Evolutionary conservation across 208 protist species (phyloP).

Genomic region (Trypanosoma mega): DNA sequence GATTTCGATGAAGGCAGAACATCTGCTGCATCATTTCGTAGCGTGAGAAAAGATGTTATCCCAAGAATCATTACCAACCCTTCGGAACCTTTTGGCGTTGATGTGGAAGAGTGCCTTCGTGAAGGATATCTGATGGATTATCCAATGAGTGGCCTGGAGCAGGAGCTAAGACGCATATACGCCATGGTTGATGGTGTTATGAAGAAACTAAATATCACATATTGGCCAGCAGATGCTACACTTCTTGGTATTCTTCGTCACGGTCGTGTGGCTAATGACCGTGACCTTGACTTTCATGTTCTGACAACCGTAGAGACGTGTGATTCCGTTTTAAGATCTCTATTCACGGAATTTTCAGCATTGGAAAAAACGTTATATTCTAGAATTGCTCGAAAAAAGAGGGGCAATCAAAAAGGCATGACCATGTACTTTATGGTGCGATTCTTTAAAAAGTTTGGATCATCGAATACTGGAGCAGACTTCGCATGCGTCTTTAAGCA

Average conservation of each 20-base stretch:
- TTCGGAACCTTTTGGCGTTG: no score
- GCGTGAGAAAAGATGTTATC: no score
- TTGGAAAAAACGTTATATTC: neutral
- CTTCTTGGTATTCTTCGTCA: slow-evolving; percentile 19
- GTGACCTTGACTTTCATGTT: slow-evolving; percentile 22
- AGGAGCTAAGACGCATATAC: slow-evolving; percentile 18
- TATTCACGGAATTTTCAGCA: neutral
- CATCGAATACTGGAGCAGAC: slow-evolving; percentile 14
- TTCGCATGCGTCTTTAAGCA: slow-evolving; percentile 12
- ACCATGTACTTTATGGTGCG: slow-evolving; percentile 11
- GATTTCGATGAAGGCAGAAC: no score
- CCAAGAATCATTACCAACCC: no score
- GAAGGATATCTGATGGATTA: slow-evolving; percentile 8
- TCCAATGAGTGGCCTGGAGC: slow-evolving; percentile 15
- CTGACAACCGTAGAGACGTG: slow-evolving; percentile 7
- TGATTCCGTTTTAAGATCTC: slow-evolving; percentile 1
- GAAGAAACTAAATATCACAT: slow-evolving; percentile 10
- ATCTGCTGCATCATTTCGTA: no score
- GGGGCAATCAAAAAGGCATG: neutral
- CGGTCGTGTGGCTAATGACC: slow-evolving; percentile 20
- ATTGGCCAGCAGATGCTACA: slow-evolving; percentile 23
- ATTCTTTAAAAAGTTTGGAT: slow-evolving; percentile 7
- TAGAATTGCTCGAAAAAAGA: slow-evolving; percentile 6
- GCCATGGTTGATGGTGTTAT: slow-evolving; percentile 12
- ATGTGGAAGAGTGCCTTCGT: slow-evolving; percentile 5